Evolutionary conservation across 495 filamentous ascomycete species (phyloP).

Genomic region (Staphylotrichum tortipilum): DNA sequence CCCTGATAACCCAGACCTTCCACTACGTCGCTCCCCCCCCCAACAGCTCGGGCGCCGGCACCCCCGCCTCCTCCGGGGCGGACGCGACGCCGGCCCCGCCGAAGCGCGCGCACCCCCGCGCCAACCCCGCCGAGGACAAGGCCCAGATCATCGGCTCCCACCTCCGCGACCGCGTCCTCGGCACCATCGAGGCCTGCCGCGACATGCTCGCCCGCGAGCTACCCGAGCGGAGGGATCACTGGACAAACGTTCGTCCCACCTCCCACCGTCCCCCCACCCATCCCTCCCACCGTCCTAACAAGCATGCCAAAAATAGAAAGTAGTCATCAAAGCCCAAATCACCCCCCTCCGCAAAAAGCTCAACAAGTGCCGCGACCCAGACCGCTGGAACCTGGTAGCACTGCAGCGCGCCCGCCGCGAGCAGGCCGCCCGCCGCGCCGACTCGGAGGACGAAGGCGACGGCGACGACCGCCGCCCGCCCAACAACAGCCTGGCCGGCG

Average conservation of each 20-base stretch:
- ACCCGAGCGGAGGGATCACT: conserved; percentile 35
- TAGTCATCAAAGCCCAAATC: conserved; percentile 31
- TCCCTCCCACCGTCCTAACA: neutral
- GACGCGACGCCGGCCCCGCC: neutral
- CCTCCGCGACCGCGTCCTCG: conserved; percentile 38
- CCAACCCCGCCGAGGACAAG: conserved; percentile 11
- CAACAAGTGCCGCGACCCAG: conserved; percentile 68
- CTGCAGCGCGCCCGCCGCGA: conserved; percentile 43
- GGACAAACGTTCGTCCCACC: conserved; percentile 26
- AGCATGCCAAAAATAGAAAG: conserved; percentile 15
- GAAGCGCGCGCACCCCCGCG: neutral
- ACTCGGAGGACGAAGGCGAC: conserved; percentile 22
- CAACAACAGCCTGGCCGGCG: conserved; percentile 32
- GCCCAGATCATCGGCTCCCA: conserved; percentile 23
- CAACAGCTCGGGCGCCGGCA: conserved; percentile 16
- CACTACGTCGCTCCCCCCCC: conserved; percentile 16
- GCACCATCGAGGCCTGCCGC: conserved; percentile 41
- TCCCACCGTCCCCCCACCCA: neutral
- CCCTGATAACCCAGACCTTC: conserved; percentile 69
- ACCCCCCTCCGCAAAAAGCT: conserved; percentile 63
- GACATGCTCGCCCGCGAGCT: conserved; percentile 43
- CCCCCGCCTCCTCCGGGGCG: conserved; percentile 4
- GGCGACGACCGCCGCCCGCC: conserved; percentile 5
- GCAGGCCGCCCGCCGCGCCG: conserved; percentile 35
- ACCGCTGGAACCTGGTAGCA: conserved; percentile 51